Base-by-base conservation (phyloP, 352 stramenopile genomes). In the Hyaloperonospora brassicae region DNA sequence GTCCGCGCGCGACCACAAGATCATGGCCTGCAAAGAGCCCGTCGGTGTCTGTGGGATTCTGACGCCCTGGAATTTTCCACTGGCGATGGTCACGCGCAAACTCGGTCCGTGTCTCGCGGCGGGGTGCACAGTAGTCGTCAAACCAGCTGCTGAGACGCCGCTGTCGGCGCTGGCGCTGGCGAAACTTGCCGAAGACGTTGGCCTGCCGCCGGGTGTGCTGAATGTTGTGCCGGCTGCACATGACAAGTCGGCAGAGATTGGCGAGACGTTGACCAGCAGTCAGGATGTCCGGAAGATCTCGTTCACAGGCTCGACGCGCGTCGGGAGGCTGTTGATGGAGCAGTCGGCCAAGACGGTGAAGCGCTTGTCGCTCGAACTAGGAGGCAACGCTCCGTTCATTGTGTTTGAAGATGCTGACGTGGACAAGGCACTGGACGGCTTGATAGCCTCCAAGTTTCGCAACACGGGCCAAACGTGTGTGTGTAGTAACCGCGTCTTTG, bases 21-120 rank as follows among this genome's bases (percentile, higher is more conserved):
- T 97, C 41, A 66, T 96, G 45, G 84, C 77, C 0, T 67, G 89
- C 11, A 90, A 89, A 47, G 76, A 99, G 70, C 91, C 96, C 1
- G 86, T 99, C 4, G 97, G 96, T 42, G 93, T 98, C 23, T 95
- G 76, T 53, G 91, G 73, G 24, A 85, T 98, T 46, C 95, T 99
- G 52, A 97, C 95, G 47, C 96, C 93, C 14, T 99, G 96, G 96
- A 99, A 99, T 73, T 99, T 99, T 64, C 97, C 97, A 6, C 68
- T 97, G 38, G 96, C 95, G 3, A 99, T 99, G 96, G 97, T 99
- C 57, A n/a, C n/a, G n/a, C n/a, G n/a, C n/a, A n/a, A n/a, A n/a
- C 76, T 97, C 7, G 95, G 73, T 5, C 93, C 95, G 1, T 95
- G 94, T 31, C 66, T 99, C 11, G 87, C 89, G 10, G 88, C 90